Conservation (phyloP, 2,329 filamentous ascomycete genomes). For the Zymoseptoria tritici region DNA sequence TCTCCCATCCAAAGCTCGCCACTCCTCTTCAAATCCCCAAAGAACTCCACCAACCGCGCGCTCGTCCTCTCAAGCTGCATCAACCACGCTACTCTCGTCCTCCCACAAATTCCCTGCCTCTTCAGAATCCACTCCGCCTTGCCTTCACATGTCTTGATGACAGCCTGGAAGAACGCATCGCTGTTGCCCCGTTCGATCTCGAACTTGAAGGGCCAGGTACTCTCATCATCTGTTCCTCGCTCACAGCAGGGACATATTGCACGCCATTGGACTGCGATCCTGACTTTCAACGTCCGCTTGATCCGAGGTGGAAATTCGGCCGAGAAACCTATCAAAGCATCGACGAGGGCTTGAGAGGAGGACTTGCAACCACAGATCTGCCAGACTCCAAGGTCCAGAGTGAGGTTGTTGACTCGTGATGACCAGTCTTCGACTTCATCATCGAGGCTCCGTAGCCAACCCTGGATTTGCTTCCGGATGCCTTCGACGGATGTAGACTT, state of each 20-base stretch:
- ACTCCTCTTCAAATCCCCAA: neutral
- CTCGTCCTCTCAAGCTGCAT: neutral
- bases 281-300: neutral
- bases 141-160: neutral
- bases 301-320: neutral
- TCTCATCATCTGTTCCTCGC: neutral
- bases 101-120: neutral
- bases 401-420: neutral
- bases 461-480: neutral
- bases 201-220: neutral
- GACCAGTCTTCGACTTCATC: neutral
- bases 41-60: neutral
- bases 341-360: neutral
- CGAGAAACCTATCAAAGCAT: neutral
- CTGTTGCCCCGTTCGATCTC: neutral
- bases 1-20: neutral
- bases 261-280: neutral
- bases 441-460: neutral
- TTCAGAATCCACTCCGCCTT: neutral
- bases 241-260: neutral
- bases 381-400: neutral
- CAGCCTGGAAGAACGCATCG: neutral
- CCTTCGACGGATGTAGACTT: neutral
- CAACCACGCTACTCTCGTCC: neutral
- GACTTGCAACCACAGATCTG: neutral